phyloP scores from a whole-genome alignment of 306 rosid species.

The Lupinus albus region DNA sequence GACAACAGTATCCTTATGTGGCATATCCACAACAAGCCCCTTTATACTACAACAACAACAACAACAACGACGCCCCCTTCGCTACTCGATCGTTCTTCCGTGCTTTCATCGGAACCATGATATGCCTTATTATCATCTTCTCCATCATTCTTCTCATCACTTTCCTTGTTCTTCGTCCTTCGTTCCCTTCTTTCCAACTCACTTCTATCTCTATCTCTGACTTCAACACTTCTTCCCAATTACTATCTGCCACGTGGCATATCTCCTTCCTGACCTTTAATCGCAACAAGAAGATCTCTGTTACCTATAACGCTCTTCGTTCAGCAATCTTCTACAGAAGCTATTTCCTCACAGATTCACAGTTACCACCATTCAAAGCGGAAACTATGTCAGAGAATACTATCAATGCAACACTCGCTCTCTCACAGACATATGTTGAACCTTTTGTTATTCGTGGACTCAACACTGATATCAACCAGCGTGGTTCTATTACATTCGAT shows the following conservation, averaged over 20 bases:
- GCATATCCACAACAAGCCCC: conserved; percentile 38
- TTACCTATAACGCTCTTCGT: conserved; percentile 52
- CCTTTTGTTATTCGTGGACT: conserved; percentile 22
- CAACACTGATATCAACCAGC: conserved; percentile 39
- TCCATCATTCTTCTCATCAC: conserved; percentile 56
- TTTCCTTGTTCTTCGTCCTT: conserved; percentile 91
- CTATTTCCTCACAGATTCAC: conserved; percentile 40
- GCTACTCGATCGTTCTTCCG: conserved; percentile 57
- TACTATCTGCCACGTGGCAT: conserved; percentile 66
- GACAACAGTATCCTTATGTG: conserved; percentile 56
- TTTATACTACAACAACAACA: conserved; percentile 47
- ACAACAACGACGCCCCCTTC: conserved; percentile 18
- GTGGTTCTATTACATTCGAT: conserved; percentile 55
- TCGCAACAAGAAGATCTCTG: conserved; percentile 69
- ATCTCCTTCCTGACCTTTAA: conserved; percentile 56
- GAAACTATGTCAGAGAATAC: conserved; percentile 42
- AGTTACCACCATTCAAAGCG: conserved; percentile 61
- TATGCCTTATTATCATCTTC: conserved; percentile 54
- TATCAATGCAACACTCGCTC: conserved; percentile 56
- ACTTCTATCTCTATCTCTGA: conserved; percentile 54
- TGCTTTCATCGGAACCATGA: conserved; percentile 59
- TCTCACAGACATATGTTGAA: conserved; percentile 40
- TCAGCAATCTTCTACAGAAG: conserved; percentile 43
- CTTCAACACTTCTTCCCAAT: conserved; percentile 50
- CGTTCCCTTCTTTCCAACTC: conserved; percentile 59